Evolutionary conservation across 345 rosid species (phyloP).

Genomic region (Eucalyptus camaldulensis): DNA sequence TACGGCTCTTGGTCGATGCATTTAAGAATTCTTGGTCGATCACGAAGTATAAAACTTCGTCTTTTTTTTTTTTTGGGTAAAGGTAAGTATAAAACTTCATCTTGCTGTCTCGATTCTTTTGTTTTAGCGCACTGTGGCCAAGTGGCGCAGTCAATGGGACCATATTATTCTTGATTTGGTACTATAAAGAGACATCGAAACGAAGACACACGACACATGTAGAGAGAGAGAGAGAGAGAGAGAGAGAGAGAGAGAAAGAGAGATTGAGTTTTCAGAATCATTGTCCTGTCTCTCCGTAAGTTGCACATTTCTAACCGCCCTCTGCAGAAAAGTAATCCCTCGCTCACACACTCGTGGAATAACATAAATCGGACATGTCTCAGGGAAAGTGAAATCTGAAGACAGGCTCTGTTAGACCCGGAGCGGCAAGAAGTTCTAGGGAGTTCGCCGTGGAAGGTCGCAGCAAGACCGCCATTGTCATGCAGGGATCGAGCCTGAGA

Average conservation of each 20-base stretch:
- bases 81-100: neutral
- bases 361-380: neutral
- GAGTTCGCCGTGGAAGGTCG: neutral
- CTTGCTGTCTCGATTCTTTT: neutral
- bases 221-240: neutral
- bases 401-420: neutral
- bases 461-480: neutral
- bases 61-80: too few relatives aligned
- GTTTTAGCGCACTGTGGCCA: neutral
- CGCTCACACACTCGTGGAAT: neutral
- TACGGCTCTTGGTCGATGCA: constrained; percentile 12
- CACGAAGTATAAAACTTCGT: neutral
- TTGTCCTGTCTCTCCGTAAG: neutral
- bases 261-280: neutral
- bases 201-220: neutral
- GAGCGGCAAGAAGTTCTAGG: neutral
- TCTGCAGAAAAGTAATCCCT: neutral
- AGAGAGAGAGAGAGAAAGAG: neutral
- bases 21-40: neutral
- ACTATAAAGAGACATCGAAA: neutral
- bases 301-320: neutral
- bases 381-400: neutral
- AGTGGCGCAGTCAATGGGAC: neutral
- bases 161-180: neutral
- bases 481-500: neutral